These are phyloP conservation scores for Parathielavia hyrcaniae DNA, from an alignment of 495 filamentous ascomycete genomes.

Conservation along the genomic window DNA sequence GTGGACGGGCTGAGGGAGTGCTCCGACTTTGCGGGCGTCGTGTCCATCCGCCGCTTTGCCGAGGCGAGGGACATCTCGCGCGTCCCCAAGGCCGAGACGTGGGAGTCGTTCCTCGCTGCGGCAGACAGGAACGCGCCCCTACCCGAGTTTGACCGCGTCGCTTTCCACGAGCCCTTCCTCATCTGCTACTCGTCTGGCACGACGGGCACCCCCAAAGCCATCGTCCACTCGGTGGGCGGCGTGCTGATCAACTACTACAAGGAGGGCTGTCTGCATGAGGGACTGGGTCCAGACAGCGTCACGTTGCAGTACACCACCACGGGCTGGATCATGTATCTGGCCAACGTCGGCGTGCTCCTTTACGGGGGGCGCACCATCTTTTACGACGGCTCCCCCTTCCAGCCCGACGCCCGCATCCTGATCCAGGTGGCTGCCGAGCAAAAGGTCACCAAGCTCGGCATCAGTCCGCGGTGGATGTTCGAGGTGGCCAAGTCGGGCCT, in stretches of 20 bases:
- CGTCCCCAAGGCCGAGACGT: conserved; percentile 50
- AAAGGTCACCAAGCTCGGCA: conserved; percentile 56
- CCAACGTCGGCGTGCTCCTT: conserved; percentile 48
- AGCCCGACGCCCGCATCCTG: conserved; percentile 55
- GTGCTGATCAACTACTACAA: conserved; percentile 53
- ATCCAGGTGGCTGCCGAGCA: conserved; percentile 54
- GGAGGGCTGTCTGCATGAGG: conserved; percentile 56
- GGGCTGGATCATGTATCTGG: conserved; percentile 82
- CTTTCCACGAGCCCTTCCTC: conserved; percentile 63
- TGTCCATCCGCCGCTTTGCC: conserved; percentile 60
- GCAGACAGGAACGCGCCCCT: conserved; percentile 35
- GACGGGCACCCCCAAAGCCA: conserved; percentile 68
- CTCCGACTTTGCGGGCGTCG: conserved; percentile 54
- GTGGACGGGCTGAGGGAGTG: conserved; percentile 53
- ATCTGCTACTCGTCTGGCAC: conserved; percentile 69
- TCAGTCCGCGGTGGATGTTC: conserved; percentile 66
- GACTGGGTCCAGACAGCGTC: conserved; percentile 43
- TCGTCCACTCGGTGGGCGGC: conserved; percentile 64
- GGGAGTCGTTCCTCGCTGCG: conserved; percentile 47
- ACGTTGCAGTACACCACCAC: conserved; percentile 57
- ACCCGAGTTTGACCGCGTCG: conserved; percentile 50
- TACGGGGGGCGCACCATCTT: conserved; percentile 54
- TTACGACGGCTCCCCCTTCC: conserved; percentile 74
- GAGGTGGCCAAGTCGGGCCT: conserved; percentile 58
- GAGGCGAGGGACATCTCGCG: conserved; percentile 51